These are phyloP conservation scores for Fistulifera solaris DNA, from an alignment of 108 stramenopile species.

Conservation along the genomic window DNA sequence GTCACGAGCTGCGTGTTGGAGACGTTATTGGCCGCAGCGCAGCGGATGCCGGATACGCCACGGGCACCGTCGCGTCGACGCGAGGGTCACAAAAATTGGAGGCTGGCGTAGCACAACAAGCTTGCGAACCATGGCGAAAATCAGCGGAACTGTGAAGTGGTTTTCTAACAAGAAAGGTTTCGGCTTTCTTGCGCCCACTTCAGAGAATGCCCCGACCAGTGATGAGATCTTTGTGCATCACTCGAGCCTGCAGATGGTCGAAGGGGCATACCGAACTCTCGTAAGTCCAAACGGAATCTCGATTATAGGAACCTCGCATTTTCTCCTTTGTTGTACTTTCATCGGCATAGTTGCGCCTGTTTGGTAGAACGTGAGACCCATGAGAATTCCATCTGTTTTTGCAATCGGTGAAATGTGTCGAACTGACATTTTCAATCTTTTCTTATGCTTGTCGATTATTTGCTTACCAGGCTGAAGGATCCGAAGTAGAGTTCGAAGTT, in stretches of 20 bases:
- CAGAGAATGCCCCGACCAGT: constrained; percentile 26
- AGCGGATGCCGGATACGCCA: no score
- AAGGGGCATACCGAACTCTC: constrained; percentile 53
- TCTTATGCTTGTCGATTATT: no score
- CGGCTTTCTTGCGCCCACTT: constrained; percentile 65
- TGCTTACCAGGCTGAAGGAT: no score
- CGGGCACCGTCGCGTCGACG: no score
- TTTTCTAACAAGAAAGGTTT: constrained; percentile 74
- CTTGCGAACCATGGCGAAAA: constrained; percentile 24
- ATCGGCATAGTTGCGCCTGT: not conserved
- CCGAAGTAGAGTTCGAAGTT: constrained; percentile 60
- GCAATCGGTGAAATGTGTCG: not conserved
- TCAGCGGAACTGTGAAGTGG: constrained; percentile 72
- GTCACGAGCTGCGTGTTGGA: no score
- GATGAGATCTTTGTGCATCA: constrained; percentile 82
- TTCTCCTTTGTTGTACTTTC: not conserved
- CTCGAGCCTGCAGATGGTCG: constrained; percentile 40
- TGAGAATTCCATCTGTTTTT: not conserved
- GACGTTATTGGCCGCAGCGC: no score
- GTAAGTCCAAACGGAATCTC: constrained; percentile 33
- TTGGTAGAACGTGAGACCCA: not conserved
- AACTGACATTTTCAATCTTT: constrained; percentile 1
- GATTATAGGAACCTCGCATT: not conserved
- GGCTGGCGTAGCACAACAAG: no score
- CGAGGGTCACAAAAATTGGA: no score